Evolutionary conservation across 768 basidiomycete genomes (phyloP), one percentile per base, ranked within the genome.

Genomic region (Russula brevipes): DNA sequence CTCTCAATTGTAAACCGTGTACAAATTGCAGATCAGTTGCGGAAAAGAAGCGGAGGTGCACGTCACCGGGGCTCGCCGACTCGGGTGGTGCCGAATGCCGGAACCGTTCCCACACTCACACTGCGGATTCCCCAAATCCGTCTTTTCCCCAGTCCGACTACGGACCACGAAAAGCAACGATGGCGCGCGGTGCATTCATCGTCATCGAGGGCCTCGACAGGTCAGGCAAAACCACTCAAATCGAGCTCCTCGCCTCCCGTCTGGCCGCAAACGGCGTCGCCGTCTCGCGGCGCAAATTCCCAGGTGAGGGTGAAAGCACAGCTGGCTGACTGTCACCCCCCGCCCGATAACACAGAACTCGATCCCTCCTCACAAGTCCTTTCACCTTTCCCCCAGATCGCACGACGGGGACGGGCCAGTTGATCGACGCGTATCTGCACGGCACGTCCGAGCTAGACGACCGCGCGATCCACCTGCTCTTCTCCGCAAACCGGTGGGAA

Each of bases 401-500:
- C 38, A 91, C 91, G 5, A 96, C 96, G 2, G 73, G 90, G 2
- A 95, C 93, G 57, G 96, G 96, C 3, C 80, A 86, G 68, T 91
- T 94, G 86, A 98, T 99, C 69, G 88, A 98, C 75, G 81, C 87
- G 33, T 99, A 98, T 73, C 80, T 99, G 59, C 85, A 84, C 52
- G 89, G 89, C 14, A 75, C 90, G 55, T 81, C 88, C 14, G 92
- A 98, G 14, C 80, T 99, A 54, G 94, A 96, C 73, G 94, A 98
- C 76, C 88, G 80, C 64, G 90, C 87, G 2, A 86, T 98, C 54
- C 96, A 98, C 72, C 84, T 98, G 3, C 82, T 99, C 60, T 98
- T 99, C 79, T 88, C 93, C 49, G 97, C 95, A 2, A 99, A 99
- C 72, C 83, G 96, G 41, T 98, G 97, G 97, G 95, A 98, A 72